A percentile compares a stretch with the other conserved stretches of the same genome.
Conservation (phyloP, 108 stramenopile species). For the Skeletonema marinoi region DNA sequence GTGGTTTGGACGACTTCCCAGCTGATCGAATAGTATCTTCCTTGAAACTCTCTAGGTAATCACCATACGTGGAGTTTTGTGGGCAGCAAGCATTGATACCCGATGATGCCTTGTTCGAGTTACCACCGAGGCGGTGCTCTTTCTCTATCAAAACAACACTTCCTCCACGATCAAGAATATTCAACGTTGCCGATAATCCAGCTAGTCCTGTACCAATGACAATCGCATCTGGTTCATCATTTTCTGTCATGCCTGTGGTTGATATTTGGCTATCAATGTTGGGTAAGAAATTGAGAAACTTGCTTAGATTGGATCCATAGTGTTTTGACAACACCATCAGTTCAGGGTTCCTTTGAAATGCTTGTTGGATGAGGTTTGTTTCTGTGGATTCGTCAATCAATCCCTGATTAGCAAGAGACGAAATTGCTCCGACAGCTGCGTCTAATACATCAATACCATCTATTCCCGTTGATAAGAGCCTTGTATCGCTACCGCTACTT, state of each 20-base stretch:
- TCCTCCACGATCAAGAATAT: constrained; percentile 87
- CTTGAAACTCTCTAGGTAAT: constrained; percentile 72
- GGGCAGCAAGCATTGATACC: constrained; percentile 92
- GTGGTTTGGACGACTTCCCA: constrained; percentile 62
- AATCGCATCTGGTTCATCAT: constrained; percentile 82
- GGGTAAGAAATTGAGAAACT: constrained; percentile 60
- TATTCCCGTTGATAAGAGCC: constrained; percentile 5
- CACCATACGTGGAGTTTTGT: constrained; percentile 61
- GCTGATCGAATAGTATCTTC: constrained; percentile 84
- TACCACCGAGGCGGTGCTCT: constrained; percentile 88
- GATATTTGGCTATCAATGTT: constrained; percentile 49
- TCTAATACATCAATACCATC: constrained; percentile 60
- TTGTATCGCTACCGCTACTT: background rate
- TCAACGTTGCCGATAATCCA: constrained; percentile 84
- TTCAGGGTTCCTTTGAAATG: constrained; percentile 66
- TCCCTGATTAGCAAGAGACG: constrained; percentile 55
- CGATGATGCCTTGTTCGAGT: constrained; percentile 93
- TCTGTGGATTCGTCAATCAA: constrained; percentile 66
- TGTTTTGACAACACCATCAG: constrained; percentile 80
- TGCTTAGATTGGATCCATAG: constrained; percentile 61
- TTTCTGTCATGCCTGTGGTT: constrained; percentile 4
- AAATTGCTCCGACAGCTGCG: constrained; percentile 70
- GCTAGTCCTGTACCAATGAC: constrained; percentile 91
- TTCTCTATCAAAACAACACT: constrained; percentile 87
- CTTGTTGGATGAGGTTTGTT: constrained; percentile 66